Evolutionary conservation across 306 rosid genomes (phyloP), one percentile per base, ranked within the genome.

Genomic region (Arachis hypogaea): DNA sequence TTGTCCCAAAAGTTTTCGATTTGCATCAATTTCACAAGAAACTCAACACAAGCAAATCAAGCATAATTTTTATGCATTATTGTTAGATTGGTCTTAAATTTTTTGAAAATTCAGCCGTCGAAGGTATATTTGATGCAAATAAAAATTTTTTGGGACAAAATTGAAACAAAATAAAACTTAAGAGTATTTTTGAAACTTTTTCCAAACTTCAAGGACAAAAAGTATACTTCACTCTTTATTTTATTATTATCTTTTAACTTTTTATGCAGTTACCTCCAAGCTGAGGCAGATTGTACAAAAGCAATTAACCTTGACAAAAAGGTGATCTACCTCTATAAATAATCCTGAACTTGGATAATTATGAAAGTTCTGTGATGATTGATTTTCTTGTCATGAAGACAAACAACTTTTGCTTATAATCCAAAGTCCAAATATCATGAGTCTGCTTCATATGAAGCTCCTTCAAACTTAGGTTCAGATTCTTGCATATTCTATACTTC

Each of bases 301-400:
- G 99, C 99, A 75, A 88, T 95, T 68, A 70, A 58, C 80, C 87
- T 92, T 10, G 98, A 95, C 82, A 95, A 88, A 83, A 92, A 92
- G 99, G 98, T 92, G 73, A 78, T 42, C 68, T 64, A 49, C 49
- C 22, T 50, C 57, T 66, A 56, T 59, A 9, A 12, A 43, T 22
- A 29, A 11, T 52, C 51, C 33, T 47, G 30, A 47, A 51, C 28
- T 62, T 63, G 29, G 11, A 64, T 49, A 72, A 33, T 73, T 51
- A 73, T 49, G 38, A 44, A 28, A 50, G 7, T 70, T 47, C 16
- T 49, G 4, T 49, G 16, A 54, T 59, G 68, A 59, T 42, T 52
- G 42, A 59, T 66, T 41, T 11, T 63, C 79, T 69, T 64, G 28
- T 61, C 63, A 56, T 59, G 28, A 38, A 44, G 43, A 38, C 59